Base-by-base conservation (phyloP, 2,329 filamentous ascomycete genomes). In the Talaromyces pinophilus region DNA sequence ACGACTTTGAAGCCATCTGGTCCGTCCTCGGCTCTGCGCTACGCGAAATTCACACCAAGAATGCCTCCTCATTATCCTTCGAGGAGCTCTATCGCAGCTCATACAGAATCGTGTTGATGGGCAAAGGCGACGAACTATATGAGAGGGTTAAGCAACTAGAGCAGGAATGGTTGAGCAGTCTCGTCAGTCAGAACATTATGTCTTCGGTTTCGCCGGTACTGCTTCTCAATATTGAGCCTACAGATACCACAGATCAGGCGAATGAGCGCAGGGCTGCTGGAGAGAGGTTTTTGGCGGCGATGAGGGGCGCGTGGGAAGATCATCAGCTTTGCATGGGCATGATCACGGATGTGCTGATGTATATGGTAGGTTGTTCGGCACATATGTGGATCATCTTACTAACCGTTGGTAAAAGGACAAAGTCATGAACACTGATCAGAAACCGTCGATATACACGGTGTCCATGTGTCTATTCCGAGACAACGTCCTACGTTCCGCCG, bases 291-390 rank as follows among this genome's bases (percentile, higher is more conserved):
- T 79, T 99, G 67, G 87, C 87, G 64, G 90, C 88, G 0, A 78
- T 98, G 15, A 90, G 90, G 71, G 84, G 88, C 66, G 88, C 89
- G 2, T 99, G 93, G 92, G 88, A 93, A 68, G 91, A 96, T 69
- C 93, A 99, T 75, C 92, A 93, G 75, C 87, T 91, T 65, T 93
- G 91, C 54, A 97, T 97, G 92, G 93, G 92, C 75, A 98, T 98
- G 94, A 90, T 92, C 61, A 93, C 93, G 3, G 95, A 98, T 77
- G 92, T 98, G 38, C 84, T 98, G 62, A 97, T 98, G 93, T 97
- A 97, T 75, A 92, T 99, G 84, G 86, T 88, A 75, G 73, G 82
- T 73, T 67, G n/a, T n/a, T 13, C 15, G 5, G 1, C 6, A 11
- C 3, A 5, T 5, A 11, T 40, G 7, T 28, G 4, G 2, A 15